phyloP scores from a whole-genome alignment of 169 alveolate species.

The Miamiensis avidus region DNA sequence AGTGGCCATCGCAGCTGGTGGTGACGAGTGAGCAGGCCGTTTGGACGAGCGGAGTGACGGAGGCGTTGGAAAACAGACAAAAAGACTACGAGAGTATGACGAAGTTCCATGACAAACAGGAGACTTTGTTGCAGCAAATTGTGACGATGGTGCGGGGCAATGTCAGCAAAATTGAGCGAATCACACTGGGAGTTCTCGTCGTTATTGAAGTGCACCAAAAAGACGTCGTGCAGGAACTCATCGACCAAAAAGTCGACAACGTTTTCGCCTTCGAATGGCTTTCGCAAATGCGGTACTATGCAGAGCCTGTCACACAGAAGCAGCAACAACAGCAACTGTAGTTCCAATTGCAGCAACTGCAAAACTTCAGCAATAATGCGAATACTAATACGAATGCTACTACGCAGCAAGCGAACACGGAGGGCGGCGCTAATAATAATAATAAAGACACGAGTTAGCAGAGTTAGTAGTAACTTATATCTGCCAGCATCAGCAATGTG shows the following conservation, averaged over 20 bases:
- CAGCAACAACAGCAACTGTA: no score
- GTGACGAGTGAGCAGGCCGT: background rate
- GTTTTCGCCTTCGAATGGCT: constrained; percentile 69
- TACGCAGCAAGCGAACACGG: no score
- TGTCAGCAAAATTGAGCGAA: constrained; percentile 10
- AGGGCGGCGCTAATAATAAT: no score
- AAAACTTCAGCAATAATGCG: no score
- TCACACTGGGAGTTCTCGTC: constrained; percentile 63
- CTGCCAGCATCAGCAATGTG: no score
- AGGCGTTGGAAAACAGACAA: background rate
- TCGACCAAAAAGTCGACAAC: constrained; percentile 33
- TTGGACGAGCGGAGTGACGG: background rate
- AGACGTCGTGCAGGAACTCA: constrained; percentile 55
- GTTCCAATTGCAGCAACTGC: no score
- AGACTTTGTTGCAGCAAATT: constrained; percentile 35
- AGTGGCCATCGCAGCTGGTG: background rate
- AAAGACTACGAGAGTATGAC: background rate
- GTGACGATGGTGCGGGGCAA: constrained; percentile 39
- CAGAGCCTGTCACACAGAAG: constrained; percentile 23
- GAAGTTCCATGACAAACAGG: background rate
- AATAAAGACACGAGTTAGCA: no score
- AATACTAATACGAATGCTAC: no score
- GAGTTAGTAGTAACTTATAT: no score
- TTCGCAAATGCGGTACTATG: constrained; percentile 62
- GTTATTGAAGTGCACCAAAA: constrained; percentile 71